A percentile compares a stretch with the other conserved stretches of the same genome.
phyloP scores from a whole-genome alignment of 2,329 filamentous ascomycete species.

The Fusarium xylarioides region DNA sequence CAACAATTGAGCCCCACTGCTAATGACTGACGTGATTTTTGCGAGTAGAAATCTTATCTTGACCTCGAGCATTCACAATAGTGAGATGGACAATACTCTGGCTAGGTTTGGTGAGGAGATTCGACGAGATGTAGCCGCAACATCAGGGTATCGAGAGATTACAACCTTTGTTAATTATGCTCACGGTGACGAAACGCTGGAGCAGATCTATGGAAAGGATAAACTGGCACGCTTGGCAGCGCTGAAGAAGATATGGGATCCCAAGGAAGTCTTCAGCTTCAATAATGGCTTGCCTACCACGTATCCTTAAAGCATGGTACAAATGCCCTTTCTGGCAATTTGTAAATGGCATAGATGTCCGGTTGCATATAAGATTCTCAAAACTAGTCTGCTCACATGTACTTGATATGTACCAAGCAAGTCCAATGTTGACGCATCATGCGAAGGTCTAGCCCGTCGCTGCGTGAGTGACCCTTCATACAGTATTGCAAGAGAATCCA shows the following conservation, averaged over 20 bases:
- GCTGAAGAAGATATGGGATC: background rate
- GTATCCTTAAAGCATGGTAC: background rate
- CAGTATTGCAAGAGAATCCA: rapidly evolving
- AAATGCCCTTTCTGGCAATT: too few species aligned
- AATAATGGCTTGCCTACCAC: background rate
- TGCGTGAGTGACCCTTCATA: background rate
- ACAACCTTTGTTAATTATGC: background rate
- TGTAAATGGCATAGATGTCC: rapidly evolving
- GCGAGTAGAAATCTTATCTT: background rate
- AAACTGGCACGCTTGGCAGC: rapidly evolving
- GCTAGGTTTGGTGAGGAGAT: background rate
- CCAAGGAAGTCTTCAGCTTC: background rate
- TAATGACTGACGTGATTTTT: background rate
- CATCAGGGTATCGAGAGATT: background rate
- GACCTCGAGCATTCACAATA: background rate
- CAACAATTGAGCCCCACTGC: rapidly evolving
- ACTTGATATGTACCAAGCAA: too few species aligned
- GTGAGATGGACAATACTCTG: background rate
- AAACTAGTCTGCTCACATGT: rapidly evolving
- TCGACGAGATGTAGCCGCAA: background rate
- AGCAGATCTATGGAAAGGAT: background rate
- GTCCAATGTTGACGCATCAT: background rate
- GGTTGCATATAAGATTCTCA: rapidly evolving
- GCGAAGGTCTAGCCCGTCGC: background rate
- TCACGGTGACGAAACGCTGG: background rate